Base-by-base conservation (phyloP, 257 asterid genomes). In the Lavandula angustifolia region DNA sequence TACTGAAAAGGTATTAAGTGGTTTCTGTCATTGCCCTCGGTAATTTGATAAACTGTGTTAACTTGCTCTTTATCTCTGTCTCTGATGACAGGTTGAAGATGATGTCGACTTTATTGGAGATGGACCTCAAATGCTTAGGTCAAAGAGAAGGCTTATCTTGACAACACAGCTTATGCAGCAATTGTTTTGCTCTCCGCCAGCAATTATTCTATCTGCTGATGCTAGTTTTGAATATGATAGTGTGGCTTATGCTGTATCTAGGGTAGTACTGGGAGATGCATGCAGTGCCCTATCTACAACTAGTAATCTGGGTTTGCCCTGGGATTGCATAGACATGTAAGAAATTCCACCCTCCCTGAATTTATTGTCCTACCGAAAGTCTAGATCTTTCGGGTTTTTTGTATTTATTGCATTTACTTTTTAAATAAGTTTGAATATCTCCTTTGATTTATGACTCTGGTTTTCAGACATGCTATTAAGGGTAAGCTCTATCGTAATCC, bases 81-180 rank as follows among this genome's bases (percentile, higher is more conserved):
- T 33, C 41, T 65, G 27, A 58, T 67, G 38, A 66, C 73, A 87
- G 95, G 78, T 78, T 67, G 82, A 82, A 52, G 84, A 76, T 37
- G 75, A 67, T 16, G 61, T 67, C 64, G 88, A 81, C 43, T 59
- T 76, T 14, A 69, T 64, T 44, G 90, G 83, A 59, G 87, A 78
- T 70, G 81, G 79, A 62, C 74, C 73, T 48, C 78, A 50, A 37
- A 37, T 69, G 65, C 75, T 66, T 68, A 76, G 71, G 73, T 80
- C 91, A 49, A 83, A 77, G 69, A 76, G 82, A 79, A 81, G 95
- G 84, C 84, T 87, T 76, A 48, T 73, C 48, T 71, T 81, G 81
- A 72, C 88, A 33, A 78, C 91, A 9, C 88, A 76, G 55, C 95
- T 87, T 69, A 80, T 83, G 87, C 87, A 87, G 80, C 87, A 85